These are phyloP conservation scores for Ostreobium quekettii DNA, from an alignment of 139 green algal species.

Conservation along the genomic window DNA sequence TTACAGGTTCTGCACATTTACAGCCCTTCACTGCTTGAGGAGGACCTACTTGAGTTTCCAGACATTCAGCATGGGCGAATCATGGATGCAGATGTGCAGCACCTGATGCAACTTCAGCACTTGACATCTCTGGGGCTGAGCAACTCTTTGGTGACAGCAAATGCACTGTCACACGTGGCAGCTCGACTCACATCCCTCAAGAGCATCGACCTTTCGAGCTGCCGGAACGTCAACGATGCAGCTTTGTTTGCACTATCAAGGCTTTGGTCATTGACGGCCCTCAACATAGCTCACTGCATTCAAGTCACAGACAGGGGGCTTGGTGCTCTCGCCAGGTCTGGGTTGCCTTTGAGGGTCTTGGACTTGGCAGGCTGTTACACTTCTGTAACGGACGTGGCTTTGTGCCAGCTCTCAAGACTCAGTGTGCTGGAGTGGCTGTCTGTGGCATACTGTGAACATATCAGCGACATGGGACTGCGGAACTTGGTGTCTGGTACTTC, in stretches of 20 bases:
- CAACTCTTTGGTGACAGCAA: constrained; percentile 1
- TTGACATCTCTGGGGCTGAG: constrained; percentile 4
- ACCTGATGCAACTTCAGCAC: constrained; percentile 7
- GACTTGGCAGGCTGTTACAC: constrained; percentile 8
- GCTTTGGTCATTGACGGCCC: constrained; percentile 5
- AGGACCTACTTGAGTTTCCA: no score
- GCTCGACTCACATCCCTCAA: constrained; percentile 3
- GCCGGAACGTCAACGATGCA: constrained; percentile 7
- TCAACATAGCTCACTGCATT: constrained; percentile 9
- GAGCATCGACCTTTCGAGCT: constrained; percentile 3
- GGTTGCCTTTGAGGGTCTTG: not conserved
- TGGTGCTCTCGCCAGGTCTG: not conserved
- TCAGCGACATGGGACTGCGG: constrained; percentile 5
- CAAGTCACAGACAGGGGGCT: constrained; percentile 12
- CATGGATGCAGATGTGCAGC: not conserved
- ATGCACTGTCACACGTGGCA: not conserved
- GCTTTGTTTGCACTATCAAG: not conserved
- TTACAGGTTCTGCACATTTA: no score
- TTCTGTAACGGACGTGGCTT: constrained; percentile 5
- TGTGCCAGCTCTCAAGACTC: constrained; percentile 1
- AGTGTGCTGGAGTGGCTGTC: constrained; percentile 4
- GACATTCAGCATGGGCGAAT: not conserved
- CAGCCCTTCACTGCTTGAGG: no score
- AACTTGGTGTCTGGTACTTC: not conserved
- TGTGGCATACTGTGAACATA: constrained; percentile 6